Base-by-base conservation (phyloP, 345 rosid genomes). In the Turritis glabra region DNA sequence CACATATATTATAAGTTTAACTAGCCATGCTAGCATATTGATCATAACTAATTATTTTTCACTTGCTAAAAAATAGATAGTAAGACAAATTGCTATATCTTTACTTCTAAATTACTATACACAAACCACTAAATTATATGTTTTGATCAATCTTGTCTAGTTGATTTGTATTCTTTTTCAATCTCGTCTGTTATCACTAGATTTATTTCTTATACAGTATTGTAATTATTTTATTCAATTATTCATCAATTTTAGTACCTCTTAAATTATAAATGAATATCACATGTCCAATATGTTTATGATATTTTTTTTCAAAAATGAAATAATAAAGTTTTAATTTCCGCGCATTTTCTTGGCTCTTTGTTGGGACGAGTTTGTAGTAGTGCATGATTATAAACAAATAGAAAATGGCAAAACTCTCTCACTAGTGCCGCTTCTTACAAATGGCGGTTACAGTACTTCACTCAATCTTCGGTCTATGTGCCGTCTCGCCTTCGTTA, bases 311-410 rank as follows among this genome's bases (percentile, higher is more conserved):
- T 18, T 32, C 25, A 3, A 60, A 47, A 61, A 18, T 1, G 41
- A 61, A 26, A 29, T 10, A 51, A 3, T 0, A 22, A 37, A 44
- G 4, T 5, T 23, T 22, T 46, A 0, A 4, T 19, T 26, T 46
- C 48, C 58, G 58, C 58, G 65, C 71, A 73, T 33, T 52, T 41
- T 53, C 29, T 50, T 72, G 61, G 61, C 63, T 63, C 15, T 27
- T 41, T 21, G 46, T 13, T 19, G 2, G 22, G 69, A 13, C 23
- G 26, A 64, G 64, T 33, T 54, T 44, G 64, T 54, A 15, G 38
- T 43, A n/a, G n/a, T n/a, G n/a, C n/a, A n/a, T n/a, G n/a, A 54
- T 17, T 6, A 2, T 30, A n/a, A 40, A 4, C 38, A 8, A 26
- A 17, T 40, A 21, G 8, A 57, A 51, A 51, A 58, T 22, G 4